Percentiles rank a stretch among this genome's conserved stretches.
phyloP scores from a whole-genome alignment of 176 grass and related monocot genomes.

The Oryza meyeriana region DNA sequence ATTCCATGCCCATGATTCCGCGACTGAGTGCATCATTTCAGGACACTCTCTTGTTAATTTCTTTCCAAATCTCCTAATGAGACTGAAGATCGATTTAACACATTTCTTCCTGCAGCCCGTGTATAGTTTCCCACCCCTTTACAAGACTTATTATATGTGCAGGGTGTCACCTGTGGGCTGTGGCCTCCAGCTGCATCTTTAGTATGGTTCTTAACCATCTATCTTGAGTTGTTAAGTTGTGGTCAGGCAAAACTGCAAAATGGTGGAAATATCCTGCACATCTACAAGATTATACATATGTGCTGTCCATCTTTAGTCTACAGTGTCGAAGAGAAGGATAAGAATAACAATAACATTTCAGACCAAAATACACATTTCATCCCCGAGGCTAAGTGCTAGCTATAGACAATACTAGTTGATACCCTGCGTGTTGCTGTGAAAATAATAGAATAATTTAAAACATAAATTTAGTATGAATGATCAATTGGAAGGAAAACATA shows the following conservation, averaged over 20 bases:
- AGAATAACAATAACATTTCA: neutral
- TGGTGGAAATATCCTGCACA: neutral
- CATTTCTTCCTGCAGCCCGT: neutral
- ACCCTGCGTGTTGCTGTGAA: too few species aligned
- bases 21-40: neutral
- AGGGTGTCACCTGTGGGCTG: neutral
- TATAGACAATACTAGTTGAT: neutral
- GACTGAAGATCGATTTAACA: neutral
- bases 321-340: too few species aligned
- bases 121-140: neutral
- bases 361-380: neutral
- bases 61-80: neutral
- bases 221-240: neutral
- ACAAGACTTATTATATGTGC: neutral
- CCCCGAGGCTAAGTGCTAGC: neutral
- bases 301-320: too few species aligned
- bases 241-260: neutral
- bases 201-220: neutral
- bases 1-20: neutral
- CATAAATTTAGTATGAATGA: too few species aligned
- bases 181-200: too few species aligned
- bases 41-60: neutral
- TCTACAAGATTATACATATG: too few species aligned
- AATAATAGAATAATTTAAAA: too few species aligned
- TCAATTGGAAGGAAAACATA: too few species aligned